Evolutionary conservation across 805 yeast genomes (phyloP), one percentile per base, ranked within the genome.

Genomic region (Blastobotrys muscicola): DNA sequence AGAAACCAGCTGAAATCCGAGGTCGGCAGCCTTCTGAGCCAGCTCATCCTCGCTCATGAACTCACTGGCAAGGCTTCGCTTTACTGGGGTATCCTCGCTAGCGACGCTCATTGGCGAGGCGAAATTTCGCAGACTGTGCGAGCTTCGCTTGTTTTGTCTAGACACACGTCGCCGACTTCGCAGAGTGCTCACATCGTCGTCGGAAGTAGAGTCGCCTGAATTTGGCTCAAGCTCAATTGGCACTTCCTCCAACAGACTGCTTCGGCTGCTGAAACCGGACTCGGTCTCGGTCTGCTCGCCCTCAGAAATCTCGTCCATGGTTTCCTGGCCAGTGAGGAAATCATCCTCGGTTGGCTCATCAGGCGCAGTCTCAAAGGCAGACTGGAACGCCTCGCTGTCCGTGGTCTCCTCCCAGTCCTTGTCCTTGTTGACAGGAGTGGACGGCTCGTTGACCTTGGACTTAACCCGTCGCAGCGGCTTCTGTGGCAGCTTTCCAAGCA

Each of bases 221-320:
- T 20, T 20, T 20, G 26, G 26, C 6, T 20, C 26, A 4, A 20
- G 26, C 26, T 20, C 26, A 6, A 20, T 6, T 20, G 26, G 26
- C 26, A 20, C 26, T 20, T 20, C 26, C 26, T 20, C 26, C 26
- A 20, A 20, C 26, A 20, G 26, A 20, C 26, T 20, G 26, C 26
- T 20, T 20, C 26, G 26, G 26, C 26, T 20, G 26, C 26, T 20
- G 6, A 33, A 38, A 1, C 50, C 42, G 10, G 33, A 48, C 36
- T 60, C 65, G 14, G 61, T 57, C 40, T 60, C 65, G 2, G 64
- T 60, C 33, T 53, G 51, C 15, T 50, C 58, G 31, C 50, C 63
- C 4, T 43, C 49, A 16, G 50, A 49, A 9, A 36, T 43, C 38
- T 48, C 56, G 10, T 47, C 54, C 41, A 52, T 42, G 10, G 61